phyloP scores from a whole-genome alignment of 176 grass and related monocot genomes.

The Eragrostis curvula region DNA sequence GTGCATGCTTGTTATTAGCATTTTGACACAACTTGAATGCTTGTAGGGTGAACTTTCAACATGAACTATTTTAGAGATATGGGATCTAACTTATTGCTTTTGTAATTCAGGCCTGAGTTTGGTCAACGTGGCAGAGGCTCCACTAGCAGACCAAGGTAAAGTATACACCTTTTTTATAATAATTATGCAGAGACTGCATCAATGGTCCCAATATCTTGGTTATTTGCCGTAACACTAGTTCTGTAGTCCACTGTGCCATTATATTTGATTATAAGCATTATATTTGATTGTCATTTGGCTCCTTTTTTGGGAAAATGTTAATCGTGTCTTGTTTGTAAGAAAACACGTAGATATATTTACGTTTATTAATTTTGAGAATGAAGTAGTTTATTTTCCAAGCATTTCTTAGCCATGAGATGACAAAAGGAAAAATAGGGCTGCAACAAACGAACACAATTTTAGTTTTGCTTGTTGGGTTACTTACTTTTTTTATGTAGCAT shows the following conservation, averaged over 20 bases:
- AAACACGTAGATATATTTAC: not conserved
- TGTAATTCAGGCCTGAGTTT: slow-evolving; percentile 55
- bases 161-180: not conserved
- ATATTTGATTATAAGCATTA: not conserved
- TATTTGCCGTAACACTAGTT: not conserved
- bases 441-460: not conserved
- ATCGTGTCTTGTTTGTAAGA: not conserved
- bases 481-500: not conserved
- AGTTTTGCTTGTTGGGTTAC: not conserved
- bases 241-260: not conserved
- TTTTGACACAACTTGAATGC: not conserved
- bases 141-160: slow-evolving; percentile 58
- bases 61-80: not conserved
- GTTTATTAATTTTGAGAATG: not conserved
- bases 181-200: not conserved
- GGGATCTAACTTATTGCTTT: slow-evolving; percentile 8
- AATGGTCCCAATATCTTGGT: not conserved
- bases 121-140: slow-evolving; percentile 49
- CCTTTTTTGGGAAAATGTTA: not conserved
- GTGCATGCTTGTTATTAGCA: not conserved
- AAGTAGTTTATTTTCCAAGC: not conserved
- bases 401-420: not conserved
- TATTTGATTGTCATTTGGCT: not conserved
- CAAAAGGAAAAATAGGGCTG: not conserved
- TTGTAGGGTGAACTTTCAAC: not conserved